Conservation (phyloP, 306 rosid species). For the Cucurbita moschata region DNA sequence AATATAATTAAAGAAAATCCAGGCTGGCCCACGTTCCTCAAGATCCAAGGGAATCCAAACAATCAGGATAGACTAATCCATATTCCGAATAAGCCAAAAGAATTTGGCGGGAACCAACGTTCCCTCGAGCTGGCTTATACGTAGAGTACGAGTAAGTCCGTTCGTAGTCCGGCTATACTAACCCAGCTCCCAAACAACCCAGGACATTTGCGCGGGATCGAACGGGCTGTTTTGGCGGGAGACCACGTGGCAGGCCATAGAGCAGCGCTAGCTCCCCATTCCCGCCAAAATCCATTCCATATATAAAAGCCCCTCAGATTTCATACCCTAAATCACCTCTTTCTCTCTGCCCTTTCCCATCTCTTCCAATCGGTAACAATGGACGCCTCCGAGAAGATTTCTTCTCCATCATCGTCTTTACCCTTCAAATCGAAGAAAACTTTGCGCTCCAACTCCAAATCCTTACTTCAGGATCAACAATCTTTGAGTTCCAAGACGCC, state of each 20-base stretch:
- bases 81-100: background rate
- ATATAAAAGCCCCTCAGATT: background rate
- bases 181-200: background rate
- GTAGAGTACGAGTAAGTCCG: background rate
- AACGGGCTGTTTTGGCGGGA: slow-evolving; percentile 66
- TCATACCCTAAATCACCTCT: background rate
- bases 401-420: slow-evolving; percentile 1
- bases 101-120: background rate
- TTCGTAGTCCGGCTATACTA: background rate
- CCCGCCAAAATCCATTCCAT: slow-evolving; percentile 27
- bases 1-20: background rate
- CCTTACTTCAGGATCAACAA: slow-evolving; percentile 8
- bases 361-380: background rate
- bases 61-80: background rate
- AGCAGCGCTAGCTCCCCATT: slow-evolving; percentile 5
- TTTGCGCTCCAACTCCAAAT: slow-evolving; percentile 8
- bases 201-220: slow-evolving; percentile 20
- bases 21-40: background rate
- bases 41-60: background rate
- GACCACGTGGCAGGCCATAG: slow-evolving; percentile 20
- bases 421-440: slow-evolving; percentile 32
- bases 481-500: slow-evolving; percentile 40
- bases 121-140: background rate
- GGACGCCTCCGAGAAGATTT: slow-evolving; percentile 24
- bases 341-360: background rate